Conservation (phyloP, 2,329 filamentous ascomycete genomes). For the Aureobasidium sp. region DNA sequence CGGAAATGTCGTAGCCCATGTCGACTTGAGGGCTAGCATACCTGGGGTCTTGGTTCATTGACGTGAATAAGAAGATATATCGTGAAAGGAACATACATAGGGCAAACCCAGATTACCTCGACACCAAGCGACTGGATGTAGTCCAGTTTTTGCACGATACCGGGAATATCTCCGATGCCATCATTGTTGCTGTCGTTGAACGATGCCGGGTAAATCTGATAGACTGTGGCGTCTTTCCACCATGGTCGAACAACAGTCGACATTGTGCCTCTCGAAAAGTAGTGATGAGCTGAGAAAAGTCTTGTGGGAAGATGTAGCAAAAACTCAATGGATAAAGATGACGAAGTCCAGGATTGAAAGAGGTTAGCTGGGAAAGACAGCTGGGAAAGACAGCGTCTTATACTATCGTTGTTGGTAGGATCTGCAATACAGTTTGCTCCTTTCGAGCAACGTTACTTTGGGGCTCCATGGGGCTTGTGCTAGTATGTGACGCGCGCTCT, state of each 20-base stretch:
- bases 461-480: not conserved
- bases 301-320: not conserved
- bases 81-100: slow-evolving; percentile 5
- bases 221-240: slow-evolving; percentile 42
- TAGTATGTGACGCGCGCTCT: not conserved
- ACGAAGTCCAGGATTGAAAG: not conserved
- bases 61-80: not conserved
- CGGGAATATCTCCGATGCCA: slow-evolving; percentile 55
- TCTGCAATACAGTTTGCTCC: not conserved
- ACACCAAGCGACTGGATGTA: slow-evolving; percentile 56
- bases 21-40: slow-evolving; percentile 53
- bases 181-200: slow-evolving; percentile 50
- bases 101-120: slow-evolving; percentile 54
- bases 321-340: not conserved
- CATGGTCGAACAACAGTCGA: slow-evolving; percentile 22
- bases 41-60: slow-evolving; percentile 21
- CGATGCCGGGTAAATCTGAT: slow-evolving; percentile 40
- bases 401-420: not conserved
- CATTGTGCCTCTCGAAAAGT: not conserved
- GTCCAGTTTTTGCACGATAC: slow-evolving; percentile 56
- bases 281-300: not conserved
- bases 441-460: not conserved
- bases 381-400: not conserved
- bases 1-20: slow-evolving; percentile 64
- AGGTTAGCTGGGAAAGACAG: not conserved